These are phyloP conservation scores for Pythium aquatile DNA, from an alignment of 352 stramenopile species.

Conservation along the genomic window DNA sequence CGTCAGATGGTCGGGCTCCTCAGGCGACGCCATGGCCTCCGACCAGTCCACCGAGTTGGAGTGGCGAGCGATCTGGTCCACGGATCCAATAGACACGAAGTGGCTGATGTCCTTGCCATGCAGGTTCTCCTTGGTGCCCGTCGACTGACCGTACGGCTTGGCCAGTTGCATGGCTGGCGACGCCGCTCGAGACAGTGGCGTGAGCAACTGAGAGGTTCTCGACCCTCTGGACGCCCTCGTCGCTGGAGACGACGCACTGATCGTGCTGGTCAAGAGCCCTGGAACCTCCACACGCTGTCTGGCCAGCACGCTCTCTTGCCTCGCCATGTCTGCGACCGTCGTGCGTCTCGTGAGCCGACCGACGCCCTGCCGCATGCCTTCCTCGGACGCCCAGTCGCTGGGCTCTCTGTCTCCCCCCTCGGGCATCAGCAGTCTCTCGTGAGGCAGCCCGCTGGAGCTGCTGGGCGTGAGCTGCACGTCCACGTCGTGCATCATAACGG, in stretches of 20 bases:
- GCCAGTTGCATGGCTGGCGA: constrained; percentile 9
- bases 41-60: constrained; percentile 60
- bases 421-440: constrained; percentile 21
- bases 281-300: constrained; percentile 17
- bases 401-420: constrained; percentile 20
- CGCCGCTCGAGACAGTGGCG: constrained; percentile 8
- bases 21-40: constrained; percentile 42
- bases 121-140: constrained; percentile 32
- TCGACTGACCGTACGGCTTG: not conserved
- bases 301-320: constrained; percentile 18
- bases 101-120: constrained; percentile 65
- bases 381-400: constrained; percentile 29
- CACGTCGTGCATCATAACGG: constrained; percentile 17
- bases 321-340: constrained; percentile 6
- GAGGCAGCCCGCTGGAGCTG: constrained; percentile 13
- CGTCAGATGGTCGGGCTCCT: constrained; percentile 53
- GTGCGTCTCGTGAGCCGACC: constrained; percentile 3
- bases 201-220: constrained; percentile 11
- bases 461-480: constrained; percentile 11
- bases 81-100: constrained; percentile 56
- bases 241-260: constrained; percentile 2
- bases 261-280: constrained; percentile 8
- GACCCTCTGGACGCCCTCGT: constrained; percentile 6
- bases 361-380: constrained; percentile 16
- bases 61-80: constrained; percentile 40